These are phyloP conservation scores for Mantamonas sphyraenae DNA, from an alignment of 78 protist genomes.

Conservation along the genomic window DNA sequence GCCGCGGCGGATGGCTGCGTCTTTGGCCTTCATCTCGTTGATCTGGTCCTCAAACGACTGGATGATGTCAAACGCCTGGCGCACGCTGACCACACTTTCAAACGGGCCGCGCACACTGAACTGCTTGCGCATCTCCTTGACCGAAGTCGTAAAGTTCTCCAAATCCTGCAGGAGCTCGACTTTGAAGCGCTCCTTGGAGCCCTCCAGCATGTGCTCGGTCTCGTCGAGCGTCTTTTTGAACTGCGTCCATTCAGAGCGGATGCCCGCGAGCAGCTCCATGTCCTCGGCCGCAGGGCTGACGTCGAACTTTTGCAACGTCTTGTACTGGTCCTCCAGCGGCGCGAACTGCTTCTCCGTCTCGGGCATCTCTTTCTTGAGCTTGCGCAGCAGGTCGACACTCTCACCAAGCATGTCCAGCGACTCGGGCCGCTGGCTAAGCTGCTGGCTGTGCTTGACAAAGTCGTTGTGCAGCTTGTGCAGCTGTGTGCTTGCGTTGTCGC, in stretches of 20 bases:
- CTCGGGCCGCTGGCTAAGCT: constrained; percentile 27
- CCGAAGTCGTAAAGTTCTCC: constrained; percentile 9
- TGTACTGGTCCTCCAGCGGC: constrained; percentile 44
- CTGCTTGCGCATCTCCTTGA: constrained; percentile 6
- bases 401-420: constrained; percentile 41
- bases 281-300: constrained; percentile 21
- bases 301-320: constrained; percentile 27
- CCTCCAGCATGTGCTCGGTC: constrained; percentile 3
- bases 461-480: constrained; percentile 19
- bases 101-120: constrained; percentile 38
- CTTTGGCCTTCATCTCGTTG: background rate
- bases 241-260: background rate
- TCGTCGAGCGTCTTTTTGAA: constrained; percentile 12
- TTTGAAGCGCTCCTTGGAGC: constrained; percentile 30
- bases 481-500: constrained; percentile 25
- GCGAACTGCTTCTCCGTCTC: constrained; percentile 35
- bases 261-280: background rate
- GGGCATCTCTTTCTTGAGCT: background rate
- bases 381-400: background rate
- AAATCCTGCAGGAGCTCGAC: constrained; percentile 6
- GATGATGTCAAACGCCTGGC: constrained; percentile 11
- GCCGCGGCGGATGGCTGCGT: constrained; percentile 28
- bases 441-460: constrained; percentile 3
- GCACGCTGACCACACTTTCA: background rate
- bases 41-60: constrained; percentile 11